Conservation (phyloP, 2,329 filamentous ascomycete species). For the Arthrobotrys megalospora region DNA sequence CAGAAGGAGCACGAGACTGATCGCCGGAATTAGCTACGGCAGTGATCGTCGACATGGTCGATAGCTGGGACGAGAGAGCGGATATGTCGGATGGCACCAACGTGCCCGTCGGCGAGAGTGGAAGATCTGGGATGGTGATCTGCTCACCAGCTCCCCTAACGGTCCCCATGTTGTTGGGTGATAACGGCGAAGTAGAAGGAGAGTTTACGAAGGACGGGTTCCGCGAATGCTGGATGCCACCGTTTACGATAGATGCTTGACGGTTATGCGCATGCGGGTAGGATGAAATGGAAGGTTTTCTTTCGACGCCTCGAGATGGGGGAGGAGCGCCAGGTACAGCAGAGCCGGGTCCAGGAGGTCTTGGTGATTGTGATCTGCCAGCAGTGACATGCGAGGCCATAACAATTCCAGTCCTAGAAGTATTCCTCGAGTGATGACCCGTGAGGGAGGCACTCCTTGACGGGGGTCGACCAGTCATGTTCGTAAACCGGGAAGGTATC, state of each 20-base stretch:
- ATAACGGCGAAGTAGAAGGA: conserved; percentile 63
- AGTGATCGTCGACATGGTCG: conserved; percentile 61
- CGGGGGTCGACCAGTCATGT: conserved; percentile 57
- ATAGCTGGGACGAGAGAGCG: conserved; percentile 63
- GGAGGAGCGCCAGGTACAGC: conserved; percentile 28
- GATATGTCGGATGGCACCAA: conserved; percentile 60
- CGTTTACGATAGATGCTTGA: conserved; percentile 97
- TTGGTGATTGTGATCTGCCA: conserved; percentile 59
- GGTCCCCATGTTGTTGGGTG: conserved; percentile 61
- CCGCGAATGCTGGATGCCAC: conserved; percentile 84
- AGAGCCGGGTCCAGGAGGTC: conserved; percentile 53
- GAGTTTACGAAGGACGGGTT: conserved; percentile 64
- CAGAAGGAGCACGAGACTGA: conserved; percentile 38
- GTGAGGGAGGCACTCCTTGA: conserved; percentile 60
- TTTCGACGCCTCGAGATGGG: conserved; percentile 37
- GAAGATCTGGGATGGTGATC: conserved; percentile 64
- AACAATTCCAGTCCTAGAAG: conserved; percentile 56
- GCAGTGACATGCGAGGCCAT: conserved; percentile 49
- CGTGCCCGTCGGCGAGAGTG: conserved; percentile 63
- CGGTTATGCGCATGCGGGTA: conserved; percentile 85
- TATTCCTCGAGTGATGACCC: conserved; percentile 57
- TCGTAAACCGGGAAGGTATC: conserved; percentile 47
- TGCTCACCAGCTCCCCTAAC: conserved; percentile 62
- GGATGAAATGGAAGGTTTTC: conserved; percentile 60
- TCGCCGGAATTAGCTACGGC: conserved; percentile 47